Percentiles rank a stretch among this genome's conserved stretches.
Evolutionary conservation across 352 stramenopile genomes (phyloP).

Genomic region (Pythium phragmiticola): DNA sequence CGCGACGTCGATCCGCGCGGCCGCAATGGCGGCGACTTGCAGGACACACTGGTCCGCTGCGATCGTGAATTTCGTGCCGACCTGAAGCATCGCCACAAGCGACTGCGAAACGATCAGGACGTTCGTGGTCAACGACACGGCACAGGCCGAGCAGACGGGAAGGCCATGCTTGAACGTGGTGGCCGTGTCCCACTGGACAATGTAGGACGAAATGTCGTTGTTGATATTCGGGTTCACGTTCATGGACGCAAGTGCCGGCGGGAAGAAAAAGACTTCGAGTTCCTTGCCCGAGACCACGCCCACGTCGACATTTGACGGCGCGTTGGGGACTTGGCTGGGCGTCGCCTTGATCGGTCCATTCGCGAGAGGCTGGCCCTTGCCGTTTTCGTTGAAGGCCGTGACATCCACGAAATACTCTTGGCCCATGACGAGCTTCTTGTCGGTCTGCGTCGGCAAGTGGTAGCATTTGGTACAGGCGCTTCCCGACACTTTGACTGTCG

Average conservation of each 20-base stretch:
- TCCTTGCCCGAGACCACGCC: conserved; percentile 85
- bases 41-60: conserved; percentile 52
- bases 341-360: conserved; percentile 37
- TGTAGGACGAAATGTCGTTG: conserved; percentile 86
- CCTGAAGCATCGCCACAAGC: conserved; percentile 29
- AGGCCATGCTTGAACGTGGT: conserved; percentile 68
- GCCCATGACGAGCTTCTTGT: conserved; percentile 56
- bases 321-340: conserved; percentile 83
- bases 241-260: conserved; percentile 50
- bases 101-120: conserved; percentile 41
- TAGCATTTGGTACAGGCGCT: conserved; percentile 64
- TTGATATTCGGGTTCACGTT: conserved; percentile 70
- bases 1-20: conserved; percentile 25
- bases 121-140: conserved; percentile 37
- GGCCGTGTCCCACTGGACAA: conserved; percentile 86
- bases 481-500: conserved; percentile 39
- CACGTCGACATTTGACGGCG: conserved; percentile 87
- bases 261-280: conserved; percentile 89
- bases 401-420: conserved; percentile 80
- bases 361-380: conserved; percentile 48
- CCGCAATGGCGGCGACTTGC: conserved; percentile 21
- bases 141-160: conserved; percentile 48
- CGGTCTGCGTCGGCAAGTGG: conserved; percentile 58
- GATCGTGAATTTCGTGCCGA: conserved; percentile 50
- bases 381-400: conserved; percentile 74